These are phyloP conservation scores for Chalaropsis thielavioides DNA, from an alignment of 2,329 filamentous ascomycete genomes.

Conservation along the genomic window DNA sequence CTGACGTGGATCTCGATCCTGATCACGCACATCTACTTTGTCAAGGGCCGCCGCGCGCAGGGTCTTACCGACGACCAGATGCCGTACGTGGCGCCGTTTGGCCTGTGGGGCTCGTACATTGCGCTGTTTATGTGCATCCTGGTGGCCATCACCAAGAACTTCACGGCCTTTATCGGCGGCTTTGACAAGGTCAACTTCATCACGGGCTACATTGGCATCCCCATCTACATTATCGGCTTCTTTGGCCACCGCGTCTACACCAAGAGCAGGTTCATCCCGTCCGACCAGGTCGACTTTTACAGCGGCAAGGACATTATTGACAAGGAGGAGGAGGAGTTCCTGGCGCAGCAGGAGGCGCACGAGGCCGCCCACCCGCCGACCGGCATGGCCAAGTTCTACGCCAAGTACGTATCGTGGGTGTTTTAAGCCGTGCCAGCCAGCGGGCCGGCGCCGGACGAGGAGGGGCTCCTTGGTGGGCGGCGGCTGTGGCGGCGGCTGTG, in stretches of 20 bases:
- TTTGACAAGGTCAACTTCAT: slow-evolving; percentile 50
- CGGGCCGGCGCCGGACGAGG: background rate
- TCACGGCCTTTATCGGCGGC: slow-evolving; percentile 49
- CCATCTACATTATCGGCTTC: slow-evolving; percentile 55
- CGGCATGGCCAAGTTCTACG: slow-evolving; percentile 17
- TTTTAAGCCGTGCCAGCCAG: slow-evolving; percentile 13
- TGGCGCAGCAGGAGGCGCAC: slow-evolving; percentile 30
- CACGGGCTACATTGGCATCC: slow-evolving; percentile 63
- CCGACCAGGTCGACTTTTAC: slow-evolving; percentile 52
- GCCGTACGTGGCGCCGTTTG: slow-evolving; percentile 56
- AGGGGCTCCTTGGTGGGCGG: background rate
- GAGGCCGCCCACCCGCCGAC: slow-evolving; percentile 19
- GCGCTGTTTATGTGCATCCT: slow-evolving; percentile 57
- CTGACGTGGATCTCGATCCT: slow-evolving; percentile 55
- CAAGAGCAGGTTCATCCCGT: slow-evolving; percentile 39
- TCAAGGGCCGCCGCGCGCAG: slow-evolving; percentile 47
- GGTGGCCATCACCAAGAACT: slow-evolving; percentile 73
- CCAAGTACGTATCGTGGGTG: slow-evolving; percentile 18
- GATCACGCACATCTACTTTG: slow-evolving; percentile 52
- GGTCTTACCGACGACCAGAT: slow-evolving; percentile 39
- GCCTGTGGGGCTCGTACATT: slow-evolving; percentile 51
- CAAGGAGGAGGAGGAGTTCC: slow-evolving; percentile 54
- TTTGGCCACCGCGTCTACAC: slow-evolving; percentile 50
- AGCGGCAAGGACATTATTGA: slow-evolving; percentile 61
- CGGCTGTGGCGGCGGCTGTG: no score